A percentile compares a stretch with the other conserved stretches of the same genome.
These are phyloP conservation scores for Erysiphe pulchra DNA, from an alignment of 2,329 filamentous ascomycete genomes.

Conservation along the genomic window DNA sequence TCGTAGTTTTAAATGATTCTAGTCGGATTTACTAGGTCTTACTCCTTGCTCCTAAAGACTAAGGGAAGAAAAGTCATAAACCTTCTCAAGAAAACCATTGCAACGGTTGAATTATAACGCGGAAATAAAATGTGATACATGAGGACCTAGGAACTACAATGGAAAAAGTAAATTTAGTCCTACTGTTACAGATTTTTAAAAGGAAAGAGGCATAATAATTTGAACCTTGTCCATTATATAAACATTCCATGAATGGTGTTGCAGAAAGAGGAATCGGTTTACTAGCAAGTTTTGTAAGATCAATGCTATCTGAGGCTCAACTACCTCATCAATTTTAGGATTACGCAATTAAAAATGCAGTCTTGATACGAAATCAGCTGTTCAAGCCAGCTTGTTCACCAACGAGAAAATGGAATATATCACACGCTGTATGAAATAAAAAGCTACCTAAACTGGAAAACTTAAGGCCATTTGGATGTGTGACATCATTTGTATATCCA, in stretches of 20 bases:
- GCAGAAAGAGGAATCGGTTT: neutral
- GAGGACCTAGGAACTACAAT: neutral
- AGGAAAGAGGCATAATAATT: neutral
- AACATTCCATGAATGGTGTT: neutral
- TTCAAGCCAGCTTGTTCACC: neutral
- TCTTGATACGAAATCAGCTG: neutral
- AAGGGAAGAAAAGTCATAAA: too few species aligned
- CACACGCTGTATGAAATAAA: neutral
- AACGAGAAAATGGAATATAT: neutral
- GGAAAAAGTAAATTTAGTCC: neutral
- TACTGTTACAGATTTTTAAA: neutral
- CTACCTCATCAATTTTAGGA: neutral
- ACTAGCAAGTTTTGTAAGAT: neutral
- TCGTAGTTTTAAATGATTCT: too few species aligned
- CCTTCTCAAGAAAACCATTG: too few species aligned
- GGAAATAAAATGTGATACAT: too few species aligned
- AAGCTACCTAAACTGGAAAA: too few species aligned
- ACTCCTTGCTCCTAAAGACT: too few species aligned
- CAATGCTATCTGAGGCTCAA: neutral
- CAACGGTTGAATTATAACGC: too few species aligned
- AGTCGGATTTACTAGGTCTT: too few species aligned
- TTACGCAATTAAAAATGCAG: neutral
- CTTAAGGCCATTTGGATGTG: too few species aligned
- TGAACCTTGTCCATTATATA: too few species aligned
- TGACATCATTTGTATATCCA: too few species aligned